Evolutionary conservation across 1,284 basidiomycete species (phyloP), one percentile per base, ranked within the genome.

Genomic region (Pterulicium gracile): DNA sequence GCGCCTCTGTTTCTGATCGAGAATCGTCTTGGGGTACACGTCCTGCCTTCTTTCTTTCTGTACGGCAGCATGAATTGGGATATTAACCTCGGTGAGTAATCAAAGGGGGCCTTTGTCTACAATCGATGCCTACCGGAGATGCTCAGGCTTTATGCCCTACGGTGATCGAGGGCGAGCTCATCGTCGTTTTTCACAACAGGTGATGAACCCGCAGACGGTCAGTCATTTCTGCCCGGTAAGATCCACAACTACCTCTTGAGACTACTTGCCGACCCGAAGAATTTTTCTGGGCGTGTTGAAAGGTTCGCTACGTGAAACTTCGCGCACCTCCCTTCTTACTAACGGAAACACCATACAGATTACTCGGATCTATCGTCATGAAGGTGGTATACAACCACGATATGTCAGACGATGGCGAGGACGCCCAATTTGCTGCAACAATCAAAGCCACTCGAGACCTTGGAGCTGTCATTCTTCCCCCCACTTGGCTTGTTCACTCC

Each of bases 21-120:
- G n/a, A n/a, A n/a, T n/a, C n/a, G n/a, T n/a, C n/a, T n/a, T n/a
- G n/a, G n/a, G n/a, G n/a, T n/a, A n/a, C n/a, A 17, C 19, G 15
- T 17, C 36, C n/a, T 10, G 36, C 19, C 4, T 4, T 7, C 36
- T 7, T 4, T 39, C 5, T 10, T 7, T 39, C 15, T 39, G 4
- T n/a, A n/a, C n/a, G 5, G 7, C 40, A 62, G 61, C 48, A 63
- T 63, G 58, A 60, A 61, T 24, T 62, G 61, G 61, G 56, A 56
- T 32, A 58, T 62, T 43, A 60, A 55, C 22, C 48, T 58, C 4
- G 7, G 36, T 39, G 12, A 53, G 54, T 19, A 54, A 56, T 46
- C 44, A 57, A 36, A 51, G 44, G 2, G 59, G 24, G 51, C 45
- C 60, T 36, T 54, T 52, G 1, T 7, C 51, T 39, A 7, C 5